Conservation (phyloP, 495 filamentous ascomycete species). For the Penicillium ucsense region DNA sequence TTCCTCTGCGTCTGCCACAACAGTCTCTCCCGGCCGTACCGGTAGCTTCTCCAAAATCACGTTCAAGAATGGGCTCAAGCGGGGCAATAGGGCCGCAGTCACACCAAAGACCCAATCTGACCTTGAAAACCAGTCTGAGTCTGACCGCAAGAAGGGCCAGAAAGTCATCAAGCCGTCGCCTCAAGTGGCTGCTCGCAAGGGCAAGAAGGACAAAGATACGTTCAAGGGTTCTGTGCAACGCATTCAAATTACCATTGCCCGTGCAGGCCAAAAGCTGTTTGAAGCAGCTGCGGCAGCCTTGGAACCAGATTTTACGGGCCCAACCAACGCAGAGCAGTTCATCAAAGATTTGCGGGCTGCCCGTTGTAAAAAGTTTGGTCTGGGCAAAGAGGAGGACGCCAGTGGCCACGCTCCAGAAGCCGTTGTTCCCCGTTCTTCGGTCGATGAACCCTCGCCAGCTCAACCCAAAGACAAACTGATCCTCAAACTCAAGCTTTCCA, state of each 20-base stretch:
- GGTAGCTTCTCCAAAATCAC: neutral
- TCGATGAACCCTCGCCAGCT: neutral
- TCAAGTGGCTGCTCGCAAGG: neutral
- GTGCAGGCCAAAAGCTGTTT: conserved; percentile 15
- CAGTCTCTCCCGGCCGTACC: neutral
- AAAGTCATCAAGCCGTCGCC: neutral
- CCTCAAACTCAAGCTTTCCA: conserved; percentile 6
- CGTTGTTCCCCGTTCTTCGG: neutral
- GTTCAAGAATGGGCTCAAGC: neutral
- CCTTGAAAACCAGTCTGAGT: neutral
- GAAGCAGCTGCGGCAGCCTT: conserved; percentile 19
- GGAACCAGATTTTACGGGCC: conserved; percentile 10
- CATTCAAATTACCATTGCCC: conserved; percentile 6
- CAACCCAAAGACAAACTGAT: neutral
- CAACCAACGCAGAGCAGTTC: conserved; percentile 9
- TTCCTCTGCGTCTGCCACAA: neutral
- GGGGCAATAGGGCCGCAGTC: neutral
- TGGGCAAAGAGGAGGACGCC: conserved; percentile 1
- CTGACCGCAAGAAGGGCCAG: neutral
- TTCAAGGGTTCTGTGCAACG: neutral
- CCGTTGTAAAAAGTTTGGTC: neutral
- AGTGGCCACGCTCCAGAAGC: neutral
- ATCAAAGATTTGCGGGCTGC: conserved; percentile 13
- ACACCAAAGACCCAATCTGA: neutral
- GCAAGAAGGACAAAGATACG: neutral